phyloP scores from a whole-genome alignment of 495 filamentous ascomycete species.

The Penicillium canariense region DNA sequence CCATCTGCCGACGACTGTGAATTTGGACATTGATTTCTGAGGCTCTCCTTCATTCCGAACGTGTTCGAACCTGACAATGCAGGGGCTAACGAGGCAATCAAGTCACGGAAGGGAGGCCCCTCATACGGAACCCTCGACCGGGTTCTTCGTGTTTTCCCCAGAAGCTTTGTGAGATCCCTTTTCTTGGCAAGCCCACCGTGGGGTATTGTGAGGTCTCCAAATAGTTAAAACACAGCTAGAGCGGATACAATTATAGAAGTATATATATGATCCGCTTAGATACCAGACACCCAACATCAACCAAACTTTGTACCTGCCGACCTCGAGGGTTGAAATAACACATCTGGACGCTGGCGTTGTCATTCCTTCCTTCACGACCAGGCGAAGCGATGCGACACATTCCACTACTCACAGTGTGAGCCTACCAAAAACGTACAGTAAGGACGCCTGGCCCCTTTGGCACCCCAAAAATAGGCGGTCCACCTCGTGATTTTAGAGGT shows the following conservation, averaged over 20 bases:
- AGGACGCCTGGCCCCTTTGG: conserved; percentile 1
- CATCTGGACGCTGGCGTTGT: background rate
- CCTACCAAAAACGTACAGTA: background rate
- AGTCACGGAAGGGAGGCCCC: too few relatives aligned
- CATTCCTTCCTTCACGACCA: background rate
- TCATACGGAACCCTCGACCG: too few relatives aligned
- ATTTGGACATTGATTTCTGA: background rate
- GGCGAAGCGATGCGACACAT: background rate
- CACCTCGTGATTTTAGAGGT: background rate
- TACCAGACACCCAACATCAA: background rate
- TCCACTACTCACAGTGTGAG: background rate
- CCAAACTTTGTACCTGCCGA: background rate
- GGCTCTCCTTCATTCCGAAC: background rate
- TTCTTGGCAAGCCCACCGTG: background rate
- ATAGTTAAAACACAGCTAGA: background rate
- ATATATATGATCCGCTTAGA: background rate
- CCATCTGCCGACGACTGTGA: background rate
- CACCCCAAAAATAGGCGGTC: conserved; percentile 6
- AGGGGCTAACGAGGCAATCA: too few relatives aligned
- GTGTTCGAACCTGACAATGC: background rate
- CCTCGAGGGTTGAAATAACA: background rate
- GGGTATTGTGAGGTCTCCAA: background rate
- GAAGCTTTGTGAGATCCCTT: background rate
- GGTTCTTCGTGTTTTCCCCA: background rate
- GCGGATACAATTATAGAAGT: background rate